Percentiles rank a stretch among this genome's conserved stretches.
Conservation (phyloP, 2,329 filamentous ascomycete species). For the Lecanosticta acicola region DNA sequence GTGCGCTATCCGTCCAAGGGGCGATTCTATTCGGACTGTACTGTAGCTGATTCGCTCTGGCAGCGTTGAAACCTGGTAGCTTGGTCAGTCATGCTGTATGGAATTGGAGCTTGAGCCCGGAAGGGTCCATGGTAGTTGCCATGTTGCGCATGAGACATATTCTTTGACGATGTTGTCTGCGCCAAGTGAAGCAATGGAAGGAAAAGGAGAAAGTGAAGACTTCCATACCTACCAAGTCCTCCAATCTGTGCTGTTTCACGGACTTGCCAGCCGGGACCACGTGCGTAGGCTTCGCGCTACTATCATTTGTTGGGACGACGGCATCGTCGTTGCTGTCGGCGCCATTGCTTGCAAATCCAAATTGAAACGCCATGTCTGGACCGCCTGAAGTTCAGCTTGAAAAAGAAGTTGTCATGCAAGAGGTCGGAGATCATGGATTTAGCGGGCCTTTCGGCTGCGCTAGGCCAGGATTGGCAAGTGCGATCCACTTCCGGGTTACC, state of each 20-base stretch:
- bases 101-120: not conserved
- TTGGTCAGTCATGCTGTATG: slow-evolving; percentile 4
- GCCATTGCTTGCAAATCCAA: slow-evolving; percentile 55
- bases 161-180: too few species aligned
- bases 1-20: slow-evolving; percentile 48
- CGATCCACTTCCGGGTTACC: too few species aligned
- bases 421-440: slow-evolving; percentile 1
- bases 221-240: slow-evolving; percentile 43
- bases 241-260: slow-evolving; percentile 36
- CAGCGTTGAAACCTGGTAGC: slow-evolving; percentile 49
- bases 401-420: not conserved
- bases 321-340: slow-evolving; percentile 45
- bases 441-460: too few species aligned
- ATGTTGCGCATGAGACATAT: too few species aligned
- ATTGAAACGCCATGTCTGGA: slow-evolving; percentile 44
- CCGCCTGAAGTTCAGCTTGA: not conserved
- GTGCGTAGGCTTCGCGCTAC: not conserved
- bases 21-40: slow-evolving; percentile 55
- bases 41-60: slow-evolving; percentile 71
- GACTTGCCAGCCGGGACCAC: slow-evolving; percentile 11
- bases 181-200: not conserved
- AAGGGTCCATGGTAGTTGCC: too few species aligned
- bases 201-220: slow-evolving; percentile 9
- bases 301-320: slow-evolving; percentile 1
- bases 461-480: too few species aligned